A percentile compares a stretch with the other conserved stretches of the same genome.
Conservation (phyloP, 441 rosid species). For the Bruguiera hainesii region DNA sequence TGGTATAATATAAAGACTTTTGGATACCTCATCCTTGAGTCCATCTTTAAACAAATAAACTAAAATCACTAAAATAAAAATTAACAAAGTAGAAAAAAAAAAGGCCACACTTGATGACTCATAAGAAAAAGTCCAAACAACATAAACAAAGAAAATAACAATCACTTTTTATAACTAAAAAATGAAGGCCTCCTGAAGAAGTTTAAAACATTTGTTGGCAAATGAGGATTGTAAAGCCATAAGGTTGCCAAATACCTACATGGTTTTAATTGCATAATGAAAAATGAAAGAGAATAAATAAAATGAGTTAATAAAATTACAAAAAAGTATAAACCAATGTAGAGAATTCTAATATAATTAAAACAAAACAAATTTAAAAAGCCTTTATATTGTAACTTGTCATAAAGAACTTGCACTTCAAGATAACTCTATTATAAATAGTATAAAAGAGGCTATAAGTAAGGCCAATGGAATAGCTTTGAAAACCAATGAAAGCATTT, state of each 20-base stretch:
- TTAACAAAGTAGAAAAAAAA: neutral
- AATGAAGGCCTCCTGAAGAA: slow-evolving; percentile 67
- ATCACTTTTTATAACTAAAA: slow-evolving; percentile 65
- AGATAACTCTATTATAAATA: slow-evolving; percentile 49
- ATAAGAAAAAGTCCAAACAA: neutral
- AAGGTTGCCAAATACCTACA: slow-evolving; percentile 68
- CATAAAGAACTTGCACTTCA: slow-evolving; percentile 62
- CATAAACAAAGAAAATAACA: neutral
- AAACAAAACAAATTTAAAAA: too few relatives aligned
- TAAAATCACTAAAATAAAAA: too few relatives aligned
- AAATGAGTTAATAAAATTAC: neutral
- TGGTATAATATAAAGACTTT: too few relatives aligned
- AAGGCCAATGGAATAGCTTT: slow-evolving; percentile 43
- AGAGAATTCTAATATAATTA: neutral
- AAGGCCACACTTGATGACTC: neutral
- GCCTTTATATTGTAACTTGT: slow-evolving; percentile 35
- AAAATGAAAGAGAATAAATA: neutral
- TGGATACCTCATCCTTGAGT: too few relatives aligned
- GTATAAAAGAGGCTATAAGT: slow-evolving; percentile 44
- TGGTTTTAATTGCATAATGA: neutral
- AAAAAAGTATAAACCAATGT: neutral
- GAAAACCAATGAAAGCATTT: slow-evolving; percentile 38
- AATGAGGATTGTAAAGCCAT: slow-evolving; percentile 83
- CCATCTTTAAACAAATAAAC: too few relatives aligned
- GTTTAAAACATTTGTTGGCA: slow-evolving; percentile 67